These are phyloP conservation scores for Mayamaea pseudoterrestris DNA, from an alignment of 108 stramenopile genomes.

Conservation along the genomic window DNA sequence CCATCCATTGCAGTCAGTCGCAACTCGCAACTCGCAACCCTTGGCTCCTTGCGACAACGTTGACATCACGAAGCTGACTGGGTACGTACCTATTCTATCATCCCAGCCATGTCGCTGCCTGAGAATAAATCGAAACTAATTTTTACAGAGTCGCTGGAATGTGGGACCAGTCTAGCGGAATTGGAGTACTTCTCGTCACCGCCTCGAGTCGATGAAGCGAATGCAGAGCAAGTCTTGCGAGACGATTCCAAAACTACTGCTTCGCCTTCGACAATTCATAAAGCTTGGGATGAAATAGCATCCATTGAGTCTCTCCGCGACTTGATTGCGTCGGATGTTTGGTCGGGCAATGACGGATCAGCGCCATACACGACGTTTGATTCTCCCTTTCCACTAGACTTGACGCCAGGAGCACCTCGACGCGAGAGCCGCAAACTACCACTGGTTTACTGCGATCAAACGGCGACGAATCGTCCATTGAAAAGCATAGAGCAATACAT, in stretches of 20 bases:
- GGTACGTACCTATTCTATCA: too few relatives aligned
- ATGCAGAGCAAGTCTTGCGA: neutral
- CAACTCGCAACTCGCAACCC: too few relatives aligned
- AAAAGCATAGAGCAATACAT: constrained; percentile 62
- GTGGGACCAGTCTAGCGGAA: constrained; percentile 19
- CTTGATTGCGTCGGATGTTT: neutral
- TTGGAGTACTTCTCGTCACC: too few relatives aligned
- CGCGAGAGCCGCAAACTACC: constrained; percentile 27
- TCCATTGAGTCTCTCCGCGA: constrained; percentile 1
- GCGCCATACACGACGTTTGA: constrained; percentile 10
- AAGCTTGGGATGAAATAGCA: neutral
- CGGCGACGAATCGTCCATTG: constrained; percentile 66
- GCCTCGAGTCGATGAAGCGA: too few relatives aligned
- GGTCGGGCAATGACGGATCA: neutral
- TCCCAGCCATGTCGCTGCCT: too few relatives aligned
- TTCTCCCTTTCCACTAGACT: constrained; percentile 17
- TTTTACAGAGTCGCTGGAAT: constrained; percentile 9
- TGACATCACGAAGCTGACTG: too few relatives aligned
- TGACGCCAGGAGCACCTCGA: neutral
- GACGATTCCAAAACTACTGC: neutral
- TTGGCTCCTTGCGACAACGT: too few relatives aligned
- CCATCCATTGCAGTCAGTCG: too few relatives aligned
- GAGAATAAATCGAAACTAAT: neutral
- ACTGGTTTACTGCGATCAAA: constrained; percentile 79
- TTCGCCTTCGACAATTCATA: neutral